These are phyloP conservation scores for Fusarium sp. DNA, from an alignment of 2,329 filamentous ascomycete species.

Conservation along the genomic window DNA sequence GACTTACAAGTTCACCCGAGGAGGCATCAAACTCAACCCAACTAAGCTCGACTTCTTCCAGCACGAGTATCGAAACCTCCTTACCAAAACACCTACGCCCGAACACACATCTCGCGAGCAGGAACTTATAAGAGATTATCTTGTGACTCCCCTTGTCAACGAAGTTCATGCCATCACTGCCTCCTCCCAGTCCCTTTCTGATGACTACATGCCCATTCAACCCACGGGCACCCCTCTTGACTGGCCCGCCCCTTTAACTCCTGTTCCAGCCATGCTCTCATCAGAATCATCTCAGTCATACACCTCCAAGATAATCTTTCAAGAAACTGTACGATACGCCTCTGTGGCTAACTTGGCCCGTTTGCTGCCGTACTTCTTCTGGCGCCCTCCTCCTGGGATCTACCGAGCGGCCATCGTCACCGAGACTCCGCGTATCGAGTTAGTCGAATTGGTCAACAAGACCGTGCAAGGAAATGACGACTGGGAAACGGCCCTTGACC, in stretches of 20 bases:
- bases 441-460: constrained; percentile 44
- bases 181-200: neutral
- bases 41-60: constrained; percentile 87
- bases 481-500: constrained; percentile 34
- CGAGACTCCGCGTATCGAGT: constrained; percentile 9
- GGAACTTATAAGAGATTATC: constrained; percentile 29
- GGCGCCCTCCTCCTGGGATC: constrained; percentile 49
- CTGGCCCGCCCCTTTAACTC: constrained; percentile 43
- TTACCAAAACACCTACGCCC: constrained; percentile 45
- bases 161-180: constrained; percentile 43
- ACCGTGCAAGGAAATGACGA: constrained; percentile 28
- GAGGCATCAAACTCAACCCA: constrained; percentile 84
- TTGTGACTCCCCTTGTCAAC: constrained; percentile 43
- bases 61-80: constrained; percentile 66
- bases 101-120: constrained; percentile 40
- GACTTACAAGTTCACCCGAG: constrained; percentile 87
- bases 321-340: constrained; percentile 40
- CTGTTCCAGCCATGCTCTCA: constrained; percentile 44
- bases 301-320: constrained; percentile 33
- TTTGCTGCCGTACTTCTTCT: constrained; percentile 54
- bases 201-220: constrained; percentile 23
- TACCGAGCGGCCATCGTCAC: constrained; percentile 46
- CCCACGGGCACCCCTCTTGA: constrained; percentile 34
- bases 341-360: constrained; percentile 43
- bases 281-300: constrained; percentile 35